Base-by-base conservation (phyloP, 345 rosid genomes). In the Acer yangbiense region DNA sequence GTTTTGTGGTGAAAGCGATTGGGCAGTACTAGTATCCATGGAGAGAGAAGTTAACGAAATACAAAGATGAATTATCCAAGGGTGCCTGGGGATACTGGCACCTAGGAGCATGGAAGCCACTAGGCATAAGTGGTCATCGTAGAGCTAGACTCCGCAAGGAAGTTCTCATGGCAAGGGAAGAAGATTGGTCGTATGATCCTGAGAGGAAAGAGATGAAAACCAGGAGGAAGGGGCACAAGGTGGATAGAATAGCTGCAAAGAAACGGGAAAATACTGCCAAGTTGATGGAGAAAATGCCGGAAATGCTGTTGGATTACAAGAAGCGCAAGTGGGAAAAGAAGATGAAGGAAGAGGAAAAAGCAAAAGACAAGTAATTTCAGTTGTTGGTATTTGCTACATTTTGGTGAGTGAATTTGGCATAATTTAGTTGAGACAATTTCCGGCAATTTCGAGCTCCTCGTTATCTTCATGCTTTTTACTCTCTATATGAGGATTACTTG, bases 11-110 rank as follows among this genome's bases (percentile, higher is more conserved):
- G 14, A 92, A 92, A 82, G 88, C 93, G 0, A 82, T 83, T 11
- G 80, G 84, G 2, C 90, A 77, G 74, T 83, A 85, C 83, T 97
- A 90, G 54, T 85, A 93, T 68, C 98, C 97, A 9, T 95, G 98
- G 98, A 86, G 84, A 29, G 97, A 87, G 20, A 93, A 92, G 78
- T 80, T 95, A 77, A 83, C 83, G 10, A 93, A 93, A 41, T 90
- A 93, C 87, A 89, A 84, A 78, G 82, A 78, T 1, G 98, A 95
- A 85, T 83, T 95, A 61, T 73, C 91, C 0, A 95, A 91, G 86
- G 99, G 97, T 11, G 94, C 88, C 9, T 95, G 94, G 92, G 98
- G 98, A 44, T 95, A 90, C 76, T 93, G 96, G 99, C 86, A 95
- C 75, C 87, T 89, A 7, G 99, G 98, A 16, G 93, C 93, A 6